Base-by-base conservation (phyloP, 768 basidiomycete species). In the Tylopilus felleus region DNA sequence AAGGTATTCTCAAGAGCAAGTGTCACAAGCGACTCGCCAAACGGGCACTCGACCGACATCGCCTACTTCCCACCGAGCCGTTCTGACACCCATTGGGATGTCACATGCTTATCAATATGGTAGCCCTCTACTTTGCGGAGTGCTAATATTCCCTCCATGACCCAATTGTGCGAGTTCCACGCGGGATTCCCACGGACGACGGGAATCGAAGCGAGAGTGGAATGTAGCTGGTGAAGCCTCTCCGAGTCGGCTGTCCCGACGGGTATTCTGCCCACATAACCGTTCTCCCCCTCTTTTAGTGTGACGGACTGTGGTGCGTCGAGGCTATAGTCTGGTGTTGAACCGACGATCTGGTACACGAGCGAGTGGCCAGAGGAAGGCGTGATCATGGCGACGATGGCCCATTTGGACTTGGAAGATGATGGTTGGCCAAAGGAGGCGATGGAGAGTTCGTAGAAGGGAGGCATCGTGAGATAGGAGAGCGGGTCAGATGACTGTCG, bases 291-390 rank as follows among this genome's bases (percentile, higher is more conserved):
- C 40, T 51, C 60, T 45, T 64, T 65, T 7, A 70, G 60, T 0
- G 70, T 66, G 55, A 72, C 68, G 1, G 69, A 70, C 53, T 71
- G 69, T 1, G 69, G 69, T 1, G 59, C 70, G 17, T 72, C 70
- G 3, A 70, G 56, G 25, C 58, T 55, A 47, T 66, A 72, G 60
- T 70, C 64, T 36, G 60, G n/a, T 23, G 51, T 17, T 0, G 66
- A 61, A 27, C 70, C 70, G 13, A 55, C 23, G 53, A 70, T 66
- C 48, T 72, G 69, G 53, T 70, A 70, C 14, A 70, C 47, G 49
- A 70, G 58, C 1, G 70, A 70, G 55, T 67, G 60, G 40, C 55
- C 64, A 2, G 70, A 63, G 36, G 65, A 43, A 10, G 69, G 49
- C 0, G 70, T 55, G 61, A 70, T 65, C 2, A 65, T 47, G 49